Base-by-base conservation (phyloP, 2,329 filamentous ascomycete species). In the Aureobasidium sp. region DNA sequence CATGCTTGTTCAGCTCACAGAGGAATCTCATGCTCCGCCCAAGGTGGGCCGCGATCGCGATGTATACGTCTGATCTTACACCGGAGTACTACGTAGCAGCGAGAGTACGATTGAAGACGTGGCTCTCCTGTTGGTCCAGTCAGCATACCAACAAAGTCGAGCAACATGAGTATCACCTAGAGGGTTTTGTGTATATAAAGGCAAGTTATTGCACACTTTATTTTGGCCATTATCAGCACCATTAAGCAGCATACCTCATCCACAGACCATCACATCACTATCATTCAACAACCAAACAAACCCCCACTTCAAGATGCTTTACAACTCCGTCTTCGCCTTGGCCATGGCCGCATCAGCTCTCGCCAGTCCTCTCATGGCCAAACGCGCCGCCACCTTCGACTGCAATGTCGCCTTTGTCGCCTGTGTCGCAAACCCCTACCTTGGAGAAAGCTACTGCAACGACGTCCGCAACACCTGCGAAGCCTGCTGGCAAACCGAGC, bases 401-500 rank as follows among this genome's bases (percentile, higher is more conserved):
- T 55, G 51, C 51, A 55, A 55, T 8, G 37, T 55, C n/a, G 51
- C 51, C 15, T 55, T 42, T 17, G 17, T 20, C 22, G 3, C 7
- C 25, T 55, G 51, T 9, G 31, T 55, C 4, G 37, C 51, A 42
- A 42, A 55, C 14, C 51, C 51, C 6, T 42, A 55, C 15, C 36
- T 25, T 1, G 7, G 3, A 25, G 49, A 53, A 5, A 53, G 34
- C 22, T 53, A 55, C 36, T 55, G 51, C 51, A 55, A 27, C 51
- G 36, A 41, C 51, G 29, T n/a, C 9, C 51, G 51, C 51, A 55
- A 55, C 51, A 55, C 29, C 36, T 55, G 51, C 37, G 51, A 55
- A 55, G 37, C 37, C 25, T 55, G 51, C 51, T 55, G 51, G 51
- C 51, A 55, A 29, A 42, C 51, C 51, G 51, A 55, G 11, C 51